Conservation (phyloP, 2,329 filamentous ascomycete species). For the Aspergillus neoniger region DNA sequence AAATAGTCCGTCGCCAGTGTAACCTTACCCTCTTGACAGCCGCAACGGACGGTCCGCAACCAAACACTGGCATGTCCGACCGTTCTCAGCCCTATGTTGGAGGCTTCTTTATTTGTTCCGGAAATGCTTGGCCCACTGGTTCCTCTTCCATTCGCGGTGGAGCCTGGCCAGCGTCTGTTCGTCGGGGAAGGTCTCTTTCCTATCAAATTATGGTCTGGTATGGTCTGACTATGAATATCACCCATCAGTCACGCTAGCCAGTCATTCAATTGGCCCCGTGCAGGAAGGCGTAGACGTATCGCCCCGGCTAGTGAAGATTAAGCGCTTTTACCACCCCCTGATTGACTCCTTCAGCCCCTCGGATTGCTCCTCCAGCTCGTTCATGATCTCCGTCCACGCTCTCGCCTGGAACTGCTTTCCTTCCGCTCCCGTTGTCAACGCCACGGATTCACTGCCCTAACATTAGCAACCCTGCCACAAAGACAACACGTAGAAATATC, state of each 20-base stretch:
- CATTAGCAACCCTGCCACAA: conserved; percentile 15
- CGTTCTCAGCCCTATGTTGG: conserved; percentile 1
- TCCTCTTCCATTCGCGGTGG: conserved; percentile 8
- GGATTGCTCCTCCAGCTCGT: conserved; percentile 31
- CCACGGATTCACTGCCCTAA: conserved; percentile 34
- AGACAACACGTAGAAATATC: background rate
- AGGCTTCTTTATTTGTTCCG: conserved; percentile 1
- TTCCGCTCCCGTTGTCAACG: conserved; percentile 35
- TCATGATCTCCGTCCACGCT: conserved; percentile 46
- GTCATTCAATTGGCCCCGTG: background rate
- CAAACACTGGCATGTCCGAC: background rate
- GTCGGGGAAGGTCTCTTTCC: background rate
- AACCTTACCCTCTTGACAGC: background rate
- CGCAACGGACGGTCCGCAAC: background rate
- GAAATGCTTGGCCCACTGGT: conserved; percentile 12
- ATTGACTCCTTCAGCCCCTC: conserved; percentile 22
- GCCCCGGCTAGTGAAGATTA: background rate
- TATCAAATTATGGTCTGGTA: background rate
- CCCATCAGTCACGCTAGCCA: background rate
- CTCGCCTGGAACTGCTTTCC: conserved; percentile 40
- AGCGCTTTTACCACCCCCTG: conserved; percentile 5
- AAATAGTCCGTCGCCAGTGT: background rate
- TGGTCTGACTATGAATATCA: background rate
- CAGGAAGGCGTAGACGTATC: background rate
- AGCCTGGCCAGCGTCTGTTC: background rate